Evolutionary conservation across 139 green algal species (phyloP).

Genomic region (Klebsormidium nitens): DNA sequence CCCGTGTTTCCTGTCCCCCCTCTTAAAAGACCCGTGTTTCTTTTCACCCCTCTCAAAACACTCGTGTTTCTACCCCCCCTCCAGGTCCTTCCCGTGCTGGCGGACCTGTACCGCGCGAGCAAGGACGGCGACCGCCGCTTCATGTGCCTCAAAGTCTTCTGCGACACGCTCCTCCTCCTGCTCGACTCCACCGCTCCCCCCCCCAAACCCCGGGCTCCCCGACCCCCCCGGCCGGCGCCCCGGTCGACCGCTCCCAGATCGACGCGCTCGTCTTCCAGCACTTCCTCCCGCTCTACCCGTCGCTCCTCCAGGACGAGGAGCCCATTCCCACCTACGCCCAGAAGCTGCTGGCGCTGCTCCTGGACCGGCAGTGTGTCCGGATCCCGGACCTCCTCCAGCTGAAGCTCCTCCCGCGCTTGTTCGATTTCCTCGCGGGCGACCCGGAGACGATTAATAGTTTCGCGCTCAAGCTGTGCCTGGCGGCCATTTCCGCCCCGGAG

Average conservation of each 20-base stretch:
- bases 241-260: no score
- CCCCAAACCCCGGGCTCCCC: no score
- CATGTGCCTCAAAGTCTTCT: slow-evolving; percentile 78
- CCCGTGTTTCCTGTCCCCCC: no score
- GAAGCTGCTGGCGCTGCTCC: slow-evolving; percentile 64
- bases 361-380: slow-evolving; percentile 23
- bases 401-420: slow-evolving; percentile 64
- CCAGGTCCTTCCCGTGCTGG: slow-evolving; percentile 66
- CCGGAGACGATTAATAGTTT: slow-evolving; percentile 88
- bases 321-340: slow-evolving; percentile 87
- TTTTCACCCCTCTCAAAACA: no score
- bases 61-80: no score
- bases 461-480: slow-evolving; percentile 78
- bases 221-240: no score
- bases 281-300: slow-evolving; percentile 70
- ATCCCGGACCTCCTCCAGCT: slow-evolving; percentile 45
- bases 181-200: no score
- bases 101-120: slow-evolving; percentile 34
- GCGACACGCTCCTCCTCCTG: slow-evolving; percentile 60
- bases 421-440: slow-evolving; percentile 77
- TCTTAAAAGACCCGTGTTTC: no score
- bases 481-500: slow-evolving; percentile 47
- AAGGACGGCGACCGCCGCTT: slow-evolving; percentile 68
- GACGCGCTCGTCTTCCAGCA: slow-evolving; percentile 51
- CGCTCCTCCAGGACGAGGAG: slow-evolving; percentile 68